Base-by-base conservation (phyloP, 1,139 yeast genomes). In the Blastobotrys elegans region DNA sequence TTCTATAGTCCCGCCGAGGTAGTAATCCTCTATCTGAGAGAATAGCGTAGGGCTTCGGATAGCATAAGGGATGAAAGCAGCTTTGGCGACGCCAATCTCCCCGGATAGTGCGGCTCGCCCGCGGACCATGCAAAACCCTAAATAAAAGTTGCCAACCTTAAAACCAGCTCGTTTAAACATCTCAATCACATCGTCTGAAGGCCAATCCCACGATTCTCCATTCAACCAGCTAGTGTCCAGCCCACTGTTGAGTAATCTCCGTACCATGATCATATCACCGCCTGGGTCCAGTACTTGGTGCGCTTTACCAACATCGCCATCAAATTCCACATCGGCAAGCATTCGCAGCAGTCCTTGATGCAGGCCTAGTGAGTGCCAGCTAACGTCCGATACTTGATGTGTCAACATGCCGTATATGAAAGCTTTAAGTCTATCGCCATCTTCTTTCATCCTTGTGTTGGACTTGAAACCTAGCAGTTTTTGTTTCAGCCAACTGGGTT, bases 331-430 rank as follows among this genome's bases (percentile, higher is more conserved):
- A 26, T 62, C 67, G 0, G 78, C 70, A 50, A 80, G 55, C 56
- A 72, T 71, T 30, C 68, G 59, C 31, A 80, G 61, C 16, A 80
- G 56, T 0, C 86, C 85, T 57, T 79, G 76, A 11, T 67, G 61
- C 18, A 74, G 56, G 2, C 77, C 70, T 16, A 80, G 61, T 0
- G 84, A 78, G 58, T 80, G 86, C 86, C 85, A 80, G 21, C 80
- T 68, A 0, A 78, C 73, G 53, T 80, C 85, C 1, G 80, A 69
- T 0, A 78, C 69, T 52, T 80, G 84, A 57, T 80, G 86, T 0
- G 77, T 64, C 48, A 77, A 69, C 0, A 77, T 58, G 0, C 84
- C 86, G 48, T 71, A 68, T 1, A 80, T 56, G 54, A 80, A 80
- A 0, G 81, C 73, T 51, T 74, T 73, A 21, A 80, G 60, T 11